These are phyloP conservation scores for Naganishia vaughanmartiniae DNA, from an alignment of 768 basidiomycete species.

Conservation along the genomic window DNA sequence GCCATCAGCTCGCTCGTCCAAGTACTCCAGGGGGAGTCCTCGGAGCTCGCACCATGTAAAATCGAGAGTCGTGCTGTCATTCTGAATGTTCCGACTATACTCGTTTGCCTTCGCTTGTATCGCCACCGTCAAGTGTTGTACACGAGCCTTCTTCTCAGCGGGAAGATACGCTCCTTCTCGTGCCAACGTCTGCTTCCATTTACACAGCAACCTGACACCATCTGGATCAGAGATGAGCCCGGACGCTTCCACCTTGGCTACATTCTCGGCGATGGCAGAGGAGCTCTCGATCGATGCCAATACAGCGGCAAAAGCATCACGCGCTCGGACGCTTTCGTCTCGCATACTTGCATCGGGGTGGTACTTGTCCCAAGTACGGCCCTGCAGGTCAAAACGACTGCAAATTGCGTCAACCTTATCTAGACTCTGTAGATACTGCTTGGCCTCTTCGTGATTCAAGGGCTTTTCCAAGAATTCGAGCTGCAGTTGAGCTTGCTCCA, in stretches of 20 bases:
- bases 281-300: not conserved
- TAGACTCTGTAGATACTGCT: not conserved
- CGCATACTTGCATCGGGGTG: not conserved
- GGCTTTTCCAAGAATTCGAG: not conserved
- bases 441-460: too few species aligned
- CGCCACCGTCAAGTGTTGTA: not conserved
- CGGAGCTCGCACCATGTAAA: not conserved
- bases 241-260: not conserved
- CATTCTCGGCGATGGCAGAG: not conserved
- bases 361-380: not conserved
- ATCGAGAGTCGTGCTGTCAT: not conserved
- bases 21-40: not conserved
- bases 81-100: not conserved
- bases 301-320: not conserved
- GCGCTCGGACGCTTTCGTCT: not conserved
- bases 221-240: not conserved
- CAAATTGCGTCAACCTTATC: not conserved
- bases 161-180: constrained; percentile 1
- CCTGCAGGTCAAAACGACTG: not conserved
- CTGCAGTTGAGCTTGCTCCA: not conserved
- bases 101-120: not conserved
- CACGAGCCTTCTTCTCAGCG: not conserved
- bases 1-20: not conserved
- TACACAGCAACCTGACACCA: not conserved
- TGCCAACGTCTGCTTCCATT: not conserved